phyloP scores from a whole-genome alignment of 2,329 filamentous ascomycete species.

The Myriosclerotinia duriaeana region DNA sequence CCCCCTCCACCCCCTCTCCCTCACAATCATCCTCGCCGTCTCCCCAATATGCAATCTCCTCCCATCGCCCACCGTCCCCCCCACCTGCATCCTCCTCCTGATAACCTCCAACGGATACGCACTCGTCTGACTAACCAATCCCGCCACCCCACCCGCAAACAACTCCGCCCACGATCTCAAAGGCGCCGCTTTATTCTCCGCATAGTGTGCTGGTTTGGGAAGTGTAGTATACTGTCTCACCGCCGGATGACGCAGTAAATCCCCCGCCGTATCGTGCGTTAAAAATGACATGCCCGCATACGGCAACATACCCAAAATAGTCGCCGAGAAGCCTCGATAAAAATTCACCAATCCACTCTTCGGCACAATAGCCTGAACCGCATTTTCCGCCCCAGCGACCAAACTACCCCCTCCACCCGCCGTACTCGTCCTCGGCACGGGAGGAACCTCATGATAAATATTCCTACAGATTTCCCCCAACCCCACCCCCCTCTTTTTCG shows the following conservation, averaged over 20 bases:
- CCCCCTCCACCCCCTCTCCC: conserved; percentile 72
- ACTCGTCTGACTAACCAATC: conserved; percentile 83
- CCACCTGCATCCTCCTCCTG: conserved; percentile 90
- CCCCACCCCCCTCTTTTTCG: conserved; percentile 70
- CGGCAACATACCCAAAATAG: conserved; percentile 89
- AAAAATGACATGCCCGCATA: conserved; percentile 96
- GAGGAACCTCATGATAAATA: conserved; percentile 77
- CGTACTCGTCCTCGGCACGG: conserved; percentile 41
- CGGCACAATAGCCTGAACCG: conserved; percentile 56
- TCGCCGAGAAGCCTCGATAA: conserved; percentile 90
- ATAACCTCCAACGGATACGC: conserved; percentile 96
- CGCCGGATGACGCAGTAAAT: conserved; percentile 69
- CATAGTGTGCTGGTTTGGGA: conserved; percentile 55
- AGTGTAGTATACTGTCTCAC: conserved; percentile 75
- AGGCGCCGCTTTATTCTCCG: conserved; percentile 63
- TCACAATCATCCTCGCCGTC: conserved; percentile 71
- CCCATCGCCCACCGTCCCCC: conserved; percentile 89
- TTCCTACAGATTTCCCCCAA: conserved; percentile 67
- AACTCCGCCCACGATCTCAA: conserved; percentile 87
- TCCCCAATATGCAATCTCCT: conserved; percentile 74
- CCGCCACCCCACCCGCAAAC: conserved; percentile 78
- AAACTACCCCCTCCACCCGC: conserved; percentile 46
- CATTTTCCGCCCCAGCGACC: conserved; percentile 44
- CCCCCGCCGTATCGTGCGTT: conserved; percentile 86
- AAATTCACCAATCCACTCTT: conserved; percentile 79